Evolutionary conservation across 768 basidiomycete species (phyloP).

Genomic region (Pleurotus giganteus): DNA sequence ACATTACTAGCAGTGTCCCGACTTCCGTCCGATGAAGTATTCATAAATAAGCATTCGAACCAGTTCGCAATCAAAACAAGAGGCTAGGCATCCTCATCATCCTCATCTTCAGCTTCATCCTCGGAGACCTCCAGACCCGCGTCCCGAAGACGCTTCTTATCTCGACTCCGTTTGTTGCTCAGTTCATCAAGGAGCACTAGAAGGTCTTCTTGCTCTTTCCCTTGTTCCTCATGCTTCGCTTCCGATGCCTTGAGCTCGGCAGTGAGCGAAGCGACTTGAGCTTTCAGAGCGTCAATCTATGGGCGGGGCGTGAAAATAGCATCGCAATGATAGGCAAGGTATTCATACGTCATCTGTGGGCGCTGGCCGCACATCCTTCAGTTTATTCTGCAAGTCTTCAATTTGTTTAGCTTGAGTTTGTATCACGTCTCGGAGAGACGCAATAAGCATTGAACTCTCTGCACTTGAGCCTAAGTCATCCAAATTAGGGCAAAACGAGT

Average conservation of each 20-base stretch:
- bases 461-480: constrained; percentile 54
- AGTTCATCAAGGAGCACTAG: constrained; percentile 92
- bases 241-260: constrained; percentile 50
- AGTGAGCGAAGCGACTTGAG: constrained; percentile 45
- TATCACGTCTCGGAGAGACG: constrained; percentile 81
- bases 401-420: constrained; percentile 81
- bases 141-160: constrained; percentile 75
- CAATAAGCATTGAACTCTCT: constrained; percentile 79
- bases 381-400: constrained; percentile 58
- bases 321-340: background rate
- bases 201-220: constrained; percentile 96
- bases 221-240: constrained; percentile 73
- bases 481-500: constrained; percentile 8
- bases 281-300: constrained; percentile 45
- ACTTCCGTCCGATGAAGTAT: background rate
- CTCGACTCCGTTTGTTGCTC: constrained; percentile 77
- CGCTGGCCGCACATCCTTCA: constrained; percentile 40
- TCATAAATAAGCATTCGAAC: background rate
- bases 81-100: constrained; percentile 38
- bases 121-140: constrained; percentile 88
- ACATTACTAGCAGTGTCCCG: background rate
- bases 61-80: background rate
- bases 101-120: constrained; percentile 81
- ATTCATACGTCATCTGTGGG: constrained; percentile 37
- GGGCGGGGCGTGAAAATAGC: background rate